Conservation (phyloP, 2,329 filamentous ascomycete genomes). For the Stagonosporopsis cucurbitacearum region DNA sequence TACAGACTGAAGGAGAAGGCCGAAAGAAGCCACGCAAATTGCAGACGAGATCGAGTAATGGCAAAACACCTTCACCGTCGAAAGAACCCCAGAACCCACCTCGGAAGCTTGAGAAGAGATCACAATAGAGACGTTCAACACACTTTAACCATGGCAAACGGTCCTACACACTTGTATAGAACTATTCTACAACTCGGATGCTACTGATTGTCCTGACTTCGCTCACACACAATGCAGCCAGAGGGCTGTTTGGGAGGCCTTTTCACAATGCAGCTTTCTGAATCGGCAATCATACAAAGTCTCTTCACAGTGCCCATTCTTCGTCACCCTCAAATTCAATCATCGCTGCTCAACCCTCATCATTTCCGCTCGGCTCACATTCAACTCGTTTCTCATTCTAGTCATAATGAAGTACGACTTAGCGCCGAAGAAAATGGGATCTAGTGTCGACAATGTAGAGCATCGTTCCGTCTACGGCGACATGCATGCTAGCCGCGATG, state of each 20-base stretch:
- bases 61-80: not conserved
- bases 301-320: not conserved
- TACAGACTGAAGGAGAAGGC: slow-evolving; percentile 3
- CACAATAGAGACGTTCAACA: not conserved
- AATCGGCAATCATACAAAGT: not conserved
- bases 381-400: not conserved
- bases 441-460: not conserved
- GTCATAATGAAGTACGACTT: not conserved
- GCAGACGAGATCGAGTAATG: slow-evolving; percentile 9
- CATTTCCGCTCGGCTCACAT: no score
- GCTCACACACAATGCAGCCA: not conserved
- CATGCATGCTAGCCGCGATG: slow-evolving; percentile 23
- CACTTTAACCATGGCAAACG: not conserved
- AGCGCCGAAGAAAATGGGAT: not conserved
- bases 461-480: slow-evolving; percentile 28
- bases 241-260: not conserved
- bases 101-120: slow-evolving; percentile 23
- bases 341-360: not conserved
- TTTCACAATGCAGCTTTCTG: not conserved
- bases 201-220: not conserved
- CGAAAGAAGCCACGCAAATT: slow-evolving; percentile 30
- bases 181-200: not conserved
- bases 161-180: not conserved
- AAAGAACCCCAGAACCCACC: slow-evolving; percentile 11
- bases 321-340: no score